Conservation (phyloP, 2,329 filamentous ascomycete species). For the Seiridium unicorne region DNA sequence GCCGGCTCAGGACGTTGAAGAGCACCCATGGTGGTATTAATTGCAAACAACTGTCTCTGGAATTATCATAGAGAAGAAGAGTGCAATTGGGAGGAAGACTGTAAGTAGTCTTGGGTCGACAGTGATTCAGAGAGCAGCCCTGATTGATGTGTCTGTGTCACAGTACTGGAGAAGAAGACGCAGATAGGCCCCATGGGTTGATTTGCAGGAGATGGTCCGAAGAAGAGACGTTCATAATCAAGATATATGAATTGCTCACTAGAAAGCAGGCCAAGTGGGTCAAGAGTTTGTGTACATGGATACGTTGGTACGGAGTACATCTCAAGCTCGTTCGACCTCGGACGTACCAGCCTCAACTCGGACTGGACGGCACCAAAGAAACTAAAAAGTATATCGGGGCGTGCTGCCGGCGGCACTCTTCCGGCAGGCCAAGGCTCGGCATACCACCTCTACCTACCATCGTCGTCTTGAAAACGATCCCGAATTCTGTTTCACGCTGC, state of each 20-base stretch:
- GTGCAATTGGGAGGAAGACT: no score
- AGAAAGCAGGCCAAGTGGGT: conserved; percentile 4
- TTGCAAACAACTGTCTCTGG: neutral
- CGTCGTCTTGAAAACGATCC: neutral
- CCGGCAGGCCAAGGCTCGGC: neutral
- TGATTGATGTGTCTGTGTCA: no score
- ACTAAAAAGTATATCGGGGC: neutral
- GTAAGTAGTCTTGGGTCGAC: no score
- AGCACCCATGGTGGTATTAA: neutral
- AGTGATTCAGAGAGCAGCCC: no score
- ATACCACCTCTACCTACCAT: neutral
- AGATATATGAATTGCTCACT: conserved; percentile 1
- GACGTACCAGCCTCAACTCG: neutral
- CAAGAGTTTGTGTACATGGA: neutral
- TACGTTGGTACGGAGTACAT: neutral
- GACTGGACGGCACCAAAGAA: neutral
- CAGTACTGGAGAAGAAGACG: no score
- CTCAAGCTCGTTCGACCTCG: neutral
- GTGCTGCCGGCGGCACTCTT: conserved; percentile 1
- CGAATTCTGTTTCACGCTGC: neutral
- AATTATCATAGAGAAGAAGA: no score
- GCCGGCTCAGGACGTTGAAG: neutral
- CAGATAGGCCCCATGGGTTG: neutral
- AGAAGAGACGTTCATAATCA: neutral
- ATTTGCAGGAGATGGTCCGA: neutral